Evolutionary conservation across 192 early-diverging fungal species (phyloP).

Genomic region (Phycomyces nitens): DNA sequence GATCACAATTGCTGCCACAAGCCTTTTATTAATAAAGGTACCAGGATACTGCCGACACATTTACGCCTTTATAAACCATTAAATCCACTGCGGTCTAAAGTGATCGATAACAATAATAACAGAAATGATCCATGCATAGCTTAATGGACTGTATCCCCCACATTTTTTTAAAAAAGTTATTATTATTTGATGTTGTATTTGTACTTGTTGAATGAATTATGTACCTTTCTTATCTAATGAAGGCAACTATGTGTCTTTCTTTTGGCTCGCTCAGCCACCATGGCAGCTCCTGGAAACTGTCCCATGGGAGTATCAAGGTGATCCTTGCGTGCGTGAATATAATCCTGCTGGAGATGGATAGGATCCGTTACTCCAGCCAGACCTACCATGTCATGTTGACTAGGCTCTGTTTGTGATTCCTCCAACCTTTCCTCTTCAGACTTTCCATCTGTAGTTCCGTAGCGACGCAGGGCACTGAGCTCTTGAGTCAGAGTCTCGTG

Average conservation of each 20-base stretch:
- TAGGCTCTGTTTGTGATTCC: neutral
- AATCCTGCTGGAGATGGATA: conserved; percentile 8
- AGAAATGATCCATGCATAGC: too few species aligned
- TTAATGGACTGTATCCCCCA: too few species aligned
- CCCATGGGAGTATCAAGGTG: neutral
- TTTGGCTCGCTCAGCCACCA: conserved; percentile 27
- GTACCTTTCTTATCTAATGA: too few species aligned
- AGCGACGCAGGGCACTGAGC: conserved; percentile 41
- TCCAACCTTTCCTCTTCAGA: neutral
- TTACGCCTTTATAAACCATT: too few species aligned
- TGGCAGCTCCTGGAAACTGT: conserved; percentile 24
- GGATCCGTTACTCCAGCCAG: conserved; percentile 1
- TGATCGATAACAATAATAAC: too few species aligned
- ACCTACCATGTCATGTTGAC: conserved; percentile 19
- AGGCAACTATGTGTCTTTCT: neutral
- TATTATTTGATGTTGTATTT: too few species aligned
- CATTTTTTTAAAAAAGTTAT: too few species aligned
- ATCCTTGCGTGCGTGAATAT: neutral
- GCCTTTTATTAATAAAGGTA: too few species aligned
- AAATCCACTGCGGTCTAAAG: too few species aligned
- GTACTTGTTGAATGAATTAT: too few species aligned
- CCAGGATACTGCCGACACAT: too few species aligned
- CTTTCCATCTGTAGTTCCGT: conserved; percentile 13
- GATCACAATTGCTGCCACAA: too few species aligned
- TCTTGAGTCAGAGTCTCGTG: conserved; percentile 87